A percentile compares a stretch with the other conserved stretches of the same genome.
These are phyloP conservation scores for Kluyveromyces dobzhanskii DNA, from an alignment of 805 yeast genomes.

Conservation along the genomic window DNA sequence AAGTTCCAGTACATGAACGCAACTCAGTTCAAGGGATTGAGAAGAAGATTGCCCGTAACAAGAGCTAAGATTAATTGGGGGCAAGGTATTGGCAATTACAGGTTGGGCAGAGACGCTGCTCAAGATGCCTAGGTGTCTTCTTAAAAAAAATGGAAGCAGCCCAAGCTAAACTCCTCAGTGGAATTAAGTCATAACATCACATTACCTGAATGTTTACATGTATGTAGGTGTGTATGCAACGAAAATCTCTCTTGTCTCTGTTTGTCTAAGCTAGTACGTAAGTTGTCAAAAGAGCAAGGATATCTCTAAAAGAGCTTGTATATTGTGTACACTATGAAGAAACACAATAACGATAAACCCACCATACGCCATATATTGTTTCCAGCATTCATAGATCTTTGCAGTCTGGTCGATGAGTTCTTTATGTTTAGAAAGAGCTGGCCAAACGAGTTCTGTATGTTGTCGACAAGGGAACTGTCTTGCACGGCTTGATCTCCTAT, in stretches of 20 bases:
- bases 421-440: constrained; percentile 41
- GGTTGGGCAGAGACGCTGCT: constrained; percentile 74
- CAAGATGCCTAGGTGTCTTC: constrained; percentile 28
- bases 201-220: background rate
- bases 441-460: constrained; percentile 43
- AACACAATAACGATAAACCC: constrained; percentile 42
- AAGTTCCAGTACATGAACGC: constrained; percentile 71
- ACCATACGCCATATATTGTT: constrained; percentile 54
- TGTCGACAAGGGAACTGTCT: constrained; percentile 35
- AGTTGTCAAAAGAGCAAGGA: too few relatives aligned
- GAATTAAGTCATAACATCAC: too few relatives aligned
- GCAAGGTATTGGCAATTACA: constrained; percentile 80
- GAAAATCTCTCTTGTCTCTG: constrained; percentile 4
- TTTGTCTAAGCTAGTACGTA: background rate
- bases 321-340: constrained; percentile 51
- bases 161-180: too few relatives aligned
- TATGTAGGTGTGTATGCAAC: background rate
- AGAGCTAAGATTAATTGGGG: constrained; percentile 94
- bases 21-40: constrained; percentile 66
- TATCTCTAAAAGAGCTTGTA: constrained; percentile 38
- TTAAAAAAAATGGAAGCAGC: too few relatives aligned
- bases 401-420: constrained; percentile 42
- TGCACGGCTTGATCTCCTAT: constrained; percentile 57
- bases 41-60: constrained; percentile 89
- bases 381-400: constrained; percentile 50